Evolutionary conservation across 495 filamentous ascomycete genomes (phyloP), one percentile per base, ranked within the genome.

Genomic region (Rhypophila decipiens): DNA sequence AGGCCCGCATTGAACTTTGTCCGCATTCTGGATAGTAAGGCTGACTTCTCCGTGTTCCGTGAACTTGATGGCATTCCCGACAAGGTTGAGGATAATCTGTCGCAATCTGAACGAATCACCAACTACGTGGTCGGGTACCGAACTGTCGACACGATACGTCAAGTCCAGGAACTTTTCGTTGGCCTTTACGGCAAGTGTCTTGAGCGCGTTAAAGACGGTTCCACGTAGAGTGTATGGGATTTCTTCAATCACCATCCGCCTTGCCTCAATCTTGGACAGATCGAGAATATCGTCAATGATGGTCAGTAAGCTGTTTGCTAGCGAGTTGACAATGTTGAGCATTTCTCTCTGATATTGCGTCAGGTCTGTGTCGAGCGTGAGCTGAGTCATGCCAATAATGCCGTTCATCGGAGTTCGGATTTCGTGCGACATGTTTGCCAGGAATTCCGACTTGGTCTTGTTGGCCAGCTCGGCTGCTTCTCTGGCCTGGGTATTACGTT

Each of bases 271-370:
- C 82, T 99, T 99, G 5, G 89, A 95, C 51, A 99, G 87, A 78
- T 99, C 93, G 51, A 99, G 76, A 57, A 99, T 97, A 65, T 99
- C 93, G 63, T 99, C 93, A 61, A 99, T 97, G 56, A 99, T 97
- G 17, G 94, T 99, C 60, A 99, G 68, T 52, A 99, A 70, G 72
- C 94, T 96, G 69, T 96, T 96, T 38, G 90, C 93, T 39, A 99
- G 77, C 54, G 95, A 95, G 66, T 97, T 93, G 51, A 99, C 93
- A 57, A 96, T 96, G 56, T 95, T 97, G 67, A 99, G 68, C 93
- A 97, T 97, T 68, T 99, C 93, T 47, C 93, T 84, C 48, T 96
- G 95, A 53, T 96, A 93, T 46, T 87, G 84, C 31, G 90, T 95
- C 34, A 99, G 72, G 58, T 96, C 90, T 22, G 91, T 96, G 58